phyloP scores from a whole-genome alignment of 176 grass and related monocot species.

The Cymbopogon citratus region DNA sequence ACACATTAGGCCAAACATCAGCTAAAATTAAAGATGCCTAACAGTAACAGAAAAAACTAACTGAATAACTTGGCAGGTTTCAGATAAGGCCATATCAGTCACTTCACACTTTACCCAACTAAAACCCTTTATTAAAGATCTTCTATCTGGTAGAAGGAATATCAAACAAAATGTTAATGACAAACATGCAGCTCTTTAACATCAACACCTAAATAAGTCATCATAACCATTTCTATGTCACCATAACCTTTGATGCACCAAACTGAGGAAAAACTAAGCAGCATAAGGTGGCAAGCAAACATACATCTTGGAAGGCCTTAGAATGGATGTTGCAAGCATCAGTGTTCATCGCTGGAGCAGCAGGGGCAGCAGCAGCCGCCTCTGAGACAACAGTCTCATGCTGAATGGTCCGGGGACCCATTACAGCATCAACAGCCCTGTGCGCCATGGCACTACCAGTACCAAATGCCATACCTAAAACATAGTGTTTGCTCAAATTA shows the following conservation, averaged over 20 bases:
- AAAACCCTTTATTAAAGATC: not conserved
- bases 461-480: slow-evolving; percentile 75
- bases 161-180: not conserved
- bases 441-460: slow-evolving; percentile 79
- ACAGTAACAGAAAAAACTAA: not conserved
- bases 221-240: too few relatives aligned
- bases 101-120: not conserved
- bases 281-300: not conserved
- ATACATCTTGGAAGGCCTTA: slow-evolving; percentile 86
- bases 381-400: slow-evolving; percentile 57
- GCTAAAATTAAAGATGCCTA: not conserved
- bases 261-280: not conserved
- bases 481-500: not conserved
- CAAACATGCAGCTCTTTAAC: not conserved
- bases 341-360: slow-evolving; percentile 27
- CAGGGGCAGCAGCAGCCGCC: slow-evolving; percentile 41
- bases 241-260: not conserved
- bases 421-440: slow-evolving; percentile 73
- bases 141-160: not conserved
- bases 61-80: not conserved
- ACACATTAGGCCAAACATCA: not conserved
- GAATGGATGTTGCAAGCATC: slow-evolving; percentile 57
- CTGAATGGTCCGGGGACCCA: slow-evolving; percentile 72
- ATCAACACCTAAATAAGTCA: not conserved
- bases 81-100: not conserved